Evolutionary conservation across 495 filamentous ascomycete genomes (phyloP), one percentile per base, ranked within the genome.

Genomic region (Xylaria longipes): DNA sequence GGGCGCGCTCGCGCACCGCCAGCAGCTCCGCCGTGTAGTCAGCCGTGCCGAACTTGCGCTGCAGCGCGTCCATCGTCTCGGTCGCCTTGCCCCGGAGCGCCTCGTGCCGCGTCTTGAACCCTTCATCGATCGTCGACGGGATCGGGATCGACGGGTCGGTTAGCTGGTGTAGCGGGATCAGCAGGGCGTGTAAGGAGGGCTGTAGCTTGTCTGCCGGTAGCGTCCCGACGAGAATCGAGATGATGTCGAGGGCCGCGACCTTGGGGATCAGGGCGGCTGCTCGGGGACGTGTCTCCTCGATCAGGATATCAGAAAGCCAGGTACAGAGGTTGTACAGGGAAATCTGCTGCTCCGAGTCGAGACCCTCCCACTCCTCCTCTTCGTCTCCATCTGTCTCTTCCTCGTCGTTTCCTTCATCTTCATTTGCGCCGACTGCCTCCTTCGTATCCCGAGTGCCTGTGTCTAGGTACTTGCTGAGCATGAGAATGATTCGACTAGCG

Each of bases 81-180:
- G 89, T 87, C 22, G 90, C 90, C 64, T 89, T 91, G 25, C 87
- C 83, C 52, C 90, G 87, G 22, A 98, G 83, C 3, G 84, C 78
- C 75, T 92, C 90, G 81, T 92, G 91, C 2, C 85, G 83, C 25
- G 88, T 84, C 72, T 85, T 89, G 85, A 94, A 96, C 0, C 79
- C 79, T 52, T 88, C 83, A 76, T 95, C 91, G 8, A 82, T 79
- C 22, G 90, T 92, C 67, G 89, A 88, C 0, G 92, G 91, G 2
- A 85, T 81, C 0, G 90, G 88, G 48, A 95, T 94, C 0, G 89
- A 87, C 17, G 92, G 82, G 74, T 98, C 94, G 0, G 93, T 95
- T 56, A 98, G 80, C 76, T 95, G 92, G 77, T 94, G 90, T 22
- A 98, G 85, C 20, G 96, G 93, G 29, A 91, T 87, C 6, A 99